Evolutionary conservation across 768 basidiomycete species (phyloP).

Genomic region (Auriscalpium microsporum): DNA sequence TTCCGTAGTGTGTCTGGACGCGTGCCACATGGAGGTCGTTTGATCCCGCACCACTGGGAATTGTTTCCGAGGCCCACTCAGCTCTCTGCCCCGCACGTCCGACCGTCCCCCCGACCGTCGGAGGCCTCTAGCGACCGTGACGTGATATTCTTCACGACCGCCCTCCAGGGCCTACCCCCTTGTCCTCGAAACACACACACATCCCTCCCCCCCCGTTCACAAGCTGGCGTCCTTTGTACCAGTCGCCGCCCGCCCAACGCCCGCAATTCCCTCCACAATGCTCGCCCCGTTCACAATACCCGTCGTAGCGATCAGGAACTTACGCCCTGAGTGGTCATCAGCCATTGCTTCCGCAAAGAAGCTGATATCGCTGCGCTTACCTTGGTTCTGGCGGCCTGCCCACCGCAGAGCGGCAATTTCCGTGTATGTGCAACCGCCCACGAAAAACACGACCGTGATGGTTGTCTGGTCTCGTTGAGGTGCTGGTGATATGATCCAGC

Average conservation of each 20-base stretch:
- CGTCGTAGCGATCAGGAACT: slow-evolving; percentile 86
- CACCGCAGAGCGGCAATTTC: slow-evolving; percentile 94
- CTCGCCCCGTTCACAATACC: slow-evolving; percentile 77
- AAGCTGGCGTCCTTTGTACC: slow-evolving; percentile 37
- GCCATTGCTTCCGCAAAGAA: neutral
- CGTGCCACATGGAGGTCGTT: neutral
- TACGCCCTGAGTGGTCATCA: slow-evolving; percentile 49
- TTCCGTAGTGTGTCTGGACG: neutral
- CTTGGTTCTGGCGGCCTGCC: slow-evolving; percentile 80
- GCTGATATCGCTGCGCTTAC: slow-evolving; percentile 27
- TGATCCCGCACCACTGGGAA: neutral
- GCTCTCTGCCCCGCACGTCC: neutral
- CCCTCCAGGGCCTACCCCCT: no score
- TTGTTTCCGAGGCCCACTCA: neutral
- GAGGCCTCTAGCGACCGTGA: no score
- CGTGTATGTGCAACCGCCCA: slow-evolving; percentile 95
- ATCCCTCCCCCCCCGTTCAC: slow-evolving; percentile 15
- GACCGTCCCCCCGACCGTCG: no score
- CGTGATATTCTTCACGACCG: no score
- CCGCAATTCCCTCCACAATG: slow-evolving; percentile 62
- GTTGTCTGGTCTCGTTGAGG: slow-evolving; percentile 46
- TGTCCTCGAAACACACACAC: no score
- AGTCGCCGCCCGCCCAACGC: slow-evolving; percentile 26
- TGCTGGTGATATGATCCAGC: neutral
- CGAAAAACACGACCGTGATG: slow-evolving; percentile 90